Percentiles rank a stretch among this genome's conserved stretches.
Conservation (phyloP, 331 rosid species). For the Saraca asoca region DNA sequence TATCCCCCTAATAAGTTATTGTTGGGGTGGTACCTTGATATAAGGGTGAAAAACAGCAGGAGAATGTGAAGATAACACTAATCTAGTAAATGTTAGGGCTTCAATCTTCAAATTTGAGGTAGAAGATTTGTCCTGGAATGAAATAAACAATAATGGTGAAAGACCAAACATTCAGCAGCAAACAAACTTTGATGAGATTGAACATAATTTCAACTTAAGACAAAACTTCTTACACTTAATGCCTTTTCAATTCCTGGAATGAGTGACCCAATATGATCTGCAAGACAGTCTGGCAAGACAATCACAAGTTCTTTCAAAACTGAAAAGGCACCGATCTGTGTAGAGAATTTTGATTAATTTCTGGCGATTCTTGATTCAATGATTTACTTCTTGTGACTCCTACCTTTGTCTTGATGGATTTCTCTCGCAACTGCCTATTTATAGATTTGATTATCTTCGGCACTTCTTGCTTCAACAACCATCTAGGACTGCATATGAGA, state of each 20-base stretch:
- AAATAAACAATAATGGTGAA: constrained; percentile 11
- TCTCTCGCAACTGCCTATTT: constrained; percentile 95
- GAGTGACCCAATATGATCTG: constrained; percentile 97
- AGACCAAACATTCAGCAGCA: constrained; percentile 32
- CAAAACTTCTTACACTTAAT: constrained; percentile 63
- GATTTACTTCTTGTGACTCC: constrained; percentile 23
- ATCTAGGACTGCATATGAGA: constrained; percentile 77
- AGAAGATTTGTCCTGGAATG: constrained; percentile 85
- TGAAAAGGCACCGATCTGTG: constrained; percentile 97
- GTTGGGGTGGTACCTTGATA: constrained; percentile 62
- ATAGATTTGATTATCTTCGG: constrained; percentile 85
- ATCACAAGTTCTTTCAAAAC: constrained; percentile 97
- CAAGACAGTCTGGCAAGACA: constrained; percentile 96
- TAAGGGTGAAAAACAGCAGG: constrained; percentile 93
- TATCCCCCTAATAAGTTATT: background rate
- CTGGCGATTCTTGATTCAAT: constrained; percentile 23
- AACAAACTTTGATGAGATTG: constrained; percentile 7
- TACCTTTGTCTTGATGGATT: constrained; percentile 99
- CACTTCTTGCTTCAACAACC: constrained; percentile 97
- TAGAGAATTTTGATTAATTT: constrained; percentile 32
- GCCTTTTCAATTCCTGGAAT: constrained; percentile 98
- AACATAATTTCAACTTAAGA: constrained; percentile 10
- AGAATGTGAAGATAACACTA: constrained; percentile 89
- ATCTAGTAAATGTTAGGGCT: constrained; percentile 86
- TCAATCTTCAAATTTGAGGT: constrained; percentile 98